Conservation (phyloP, 805 yeast species). For the Saccharomycopsis olivae region DNA sequence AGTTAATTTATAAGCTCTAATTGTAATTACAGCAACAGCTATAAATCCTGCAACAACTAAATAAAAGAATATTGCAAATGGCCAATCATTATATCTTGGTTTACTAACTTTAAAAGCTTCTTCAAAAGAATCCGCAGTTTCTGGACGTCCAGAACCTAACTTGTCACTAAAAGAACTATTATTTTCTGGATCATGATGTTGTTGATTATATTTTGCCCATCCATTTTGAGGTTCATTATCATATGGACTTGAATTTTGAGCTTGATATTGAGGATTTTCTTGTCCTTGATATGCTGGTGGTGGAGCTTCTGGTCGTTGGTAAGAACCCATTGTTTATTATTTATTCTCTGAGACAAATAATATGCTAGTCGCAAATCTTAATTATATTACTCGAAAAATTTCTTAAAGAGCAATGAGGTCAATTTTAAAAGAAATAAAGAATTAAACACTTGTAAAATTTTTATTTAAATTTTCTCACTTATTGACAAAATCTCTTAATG, state of each 20-base stretch:
- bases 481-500: too few relatives aligned
- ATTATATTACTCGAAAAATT: too few relatives aligned
- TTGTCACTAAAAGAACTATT: slow-evolving; percentile 4
- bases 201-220: slow-evolving; percentile 7
- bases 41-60: slow-evolving; percentile 52
- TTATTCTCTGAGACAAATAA: too few relatives aligned
- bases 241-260: neutral
- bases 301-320: slow-evolving; percentile 3
- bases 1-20: slow-evolving; percentile 51
- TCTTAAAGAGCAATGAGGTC: too few relatives aligned
- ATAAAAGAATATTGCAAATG: slow-evolving; percentile 46
- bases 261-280: slow-evolving; percentile 9
- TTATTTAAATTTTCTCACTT: too few relatives aligned
- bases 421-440: too few relatives aligned
- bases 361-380: too few relatives aligned
- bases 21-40: slow-evolving; percentile 57
- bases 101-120: slow-evolving; percentile 56
- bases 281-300: slow-evolving; percentile 11
- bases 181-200: slow-evolving; percentile 9
- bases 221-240: slow-evolving; percentile 4
- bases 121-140: slow-evolving; percentile 39
- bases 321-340: slow-evolving; percentile 1
- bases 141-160: slow-evolving; percentile 24
- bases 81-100: slow-evolving; percentile 64
- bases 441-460: too few relatives aligned